A percentile compares a stretch with the other conserved stretches of the same genome.
These are phyloP conservation scores for Chaetothyriales sp. DNA, from an alignment of 2,329 filamentous ascomycete genomes.

Conservation along the genomic window DNA sequence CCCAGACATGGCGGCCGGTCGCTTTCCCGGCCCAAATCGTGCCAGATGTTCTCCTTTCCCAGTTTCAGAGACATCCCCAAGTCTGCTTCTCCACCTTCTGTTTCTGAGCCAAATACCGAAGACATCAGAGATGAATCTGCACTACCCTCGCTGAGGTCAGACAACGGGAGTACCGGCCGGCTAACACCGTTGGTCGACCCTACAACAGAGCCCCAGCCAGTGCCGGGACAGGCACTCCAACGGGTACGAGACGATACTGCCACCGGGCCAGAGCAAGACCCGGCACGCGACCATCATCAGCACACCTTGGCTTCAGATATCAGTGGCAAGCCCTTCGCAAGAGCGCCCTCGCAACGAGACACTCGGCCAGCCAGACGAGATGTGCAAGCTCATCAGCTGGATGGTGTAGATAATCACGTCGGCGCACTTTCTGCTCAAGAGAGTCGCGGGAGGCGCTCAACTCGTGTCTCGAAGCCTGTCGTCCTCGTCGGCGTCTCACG, in stretches of 20 bases:
- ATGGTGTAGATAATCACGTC: neutral
- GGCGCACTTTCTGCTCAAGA: neutral
- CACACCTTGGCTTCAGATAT: constrained; percentile 23
- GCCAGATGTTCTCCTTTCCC: constrained; percentile 14
- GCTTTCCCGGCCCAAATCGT: constrained; percentile 5
- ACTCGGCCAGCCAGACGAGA: neutral
- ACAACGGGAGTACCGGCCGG: neutral
- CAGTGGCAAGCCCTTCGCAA: constrained; percentile 36
- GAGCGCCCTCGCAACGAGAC: constrained; percentile 22
- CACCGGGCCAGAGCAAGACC: neutral
- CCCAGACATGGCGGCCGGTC: constrained; percentile 4
- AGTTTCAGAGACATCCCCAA: constrained; percentile 16
- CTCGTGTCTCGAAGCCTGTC: neutral
- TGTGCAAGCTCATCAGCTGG: neutral
- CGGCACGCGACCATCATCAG: neutral
- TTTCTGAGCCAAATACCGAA: constrained; percentile 19
- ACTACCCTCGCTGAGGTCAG: neutral
- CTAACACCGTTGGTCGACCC: neutral
- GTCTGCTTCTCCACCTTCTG: constrained; percentile 24
- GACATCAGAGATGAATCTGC: constrained; percentile 2
- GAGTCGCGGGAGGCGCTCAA: neutral
- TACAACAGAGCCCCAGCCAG: neutral
- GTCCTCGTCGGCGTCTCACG: constrained; percentile 83
- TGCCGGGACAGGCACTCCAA: neutral
- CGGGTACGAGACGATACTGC: neutral